Percentiles rank a stretch among this genome's conserved stretches.
phyloP scores from a whole-genome alignment of 352 stramenopile genomes.

The Pythium grandisporangium region DNA sequence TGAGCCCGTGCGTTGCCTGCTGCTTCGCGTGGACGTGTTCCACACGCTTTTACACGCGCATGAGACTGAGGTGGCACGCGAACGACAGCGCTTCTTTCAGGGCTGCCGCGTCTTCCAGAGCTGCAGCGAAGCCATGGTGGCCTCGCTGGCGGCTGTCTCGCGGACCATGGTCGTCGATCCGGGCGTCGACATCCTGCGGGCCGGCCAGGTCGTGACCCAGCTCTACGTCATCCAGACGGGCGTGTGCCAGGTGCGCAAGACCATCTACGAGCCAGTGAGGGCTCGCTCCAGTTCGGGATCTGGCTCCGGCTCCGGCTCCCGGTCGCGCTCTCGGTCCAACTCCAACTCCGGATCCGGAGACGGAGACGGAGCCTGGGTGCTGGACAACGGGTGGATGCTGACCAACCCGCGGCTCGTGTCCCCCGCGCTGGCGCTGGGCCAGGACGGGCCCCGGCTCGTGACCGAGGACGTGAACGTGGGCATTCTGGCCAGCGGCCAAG shows the following conservation, averaged over 20 bases:
- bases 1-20: conserved; percentile 43
- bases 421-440: conserved; percentile 18
- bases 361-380: conserved; percentile 60
- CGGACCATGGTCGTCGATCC: conserved; percentile 46
- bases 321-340: too few relatives aligned
- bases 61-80: conserved; percentile 30
- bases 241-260: conserved; percentile 62
- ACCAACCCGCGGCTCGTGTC: conserved; percentile 63
- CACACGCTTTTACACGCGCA: conserved; percentile 35
- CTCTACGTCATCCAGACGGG: conserved; percentile 59
- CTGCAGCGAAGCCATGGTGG: conserved; percentile 39
- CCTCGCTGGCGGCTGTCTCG: conserved; percentile 30
- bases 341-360: too few relatives aligned
- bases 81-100: conserved; percentile 42
- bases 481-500: conserved; percentile 51
- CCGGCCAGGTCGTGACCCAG: conserved; percentile 52
- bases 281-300: too few relatives aligned
- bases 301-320: too few relatives aligned
- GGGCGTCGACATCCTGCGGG: conserved; percentile 30
- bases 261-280: conserved; percentile 22
- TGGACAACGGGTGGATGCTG: conserved; percentile 78
- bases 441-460: conserved; percentile 9
- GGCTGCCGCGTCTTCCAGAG: conserved; percentile 56
- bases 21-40: conserved; percentile 37
- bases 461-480: conserved; percentile 43